phyloP scores from a whole-genome alignment of 257 asterid species.

The Jacaranda mimosifolia region DNA sequence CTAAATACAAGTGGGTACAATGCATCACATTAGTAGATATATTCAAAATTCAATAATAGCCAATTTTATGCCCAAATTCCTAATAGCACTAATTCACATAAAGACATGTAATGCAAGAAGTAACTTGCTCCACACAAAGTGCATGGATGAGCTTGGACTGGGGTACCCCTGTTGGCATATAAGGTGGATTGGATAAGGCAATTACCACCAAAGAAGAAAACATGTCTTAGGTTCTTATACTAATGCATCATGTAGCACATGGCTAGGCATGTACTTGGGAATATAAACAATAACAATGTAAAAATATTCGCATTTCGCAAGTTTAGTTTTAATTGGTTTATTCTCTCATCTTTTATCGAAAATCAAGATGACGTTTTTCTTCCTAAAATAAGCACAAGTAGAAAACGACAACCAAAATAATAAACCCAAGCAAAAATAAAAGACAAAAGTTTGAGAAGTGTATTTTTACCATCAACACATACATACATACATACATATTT shows the following conservation, averaged over 20 bases:
- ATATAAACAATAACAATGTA: neutral
- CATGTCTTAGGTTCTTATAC: constrained; percentile 1
- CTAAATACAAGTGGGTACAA: too few relatives aligned
- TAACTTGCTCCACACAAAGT: constrained; percentile 15
- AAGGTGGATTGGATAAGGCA: constrained; percentile 10
- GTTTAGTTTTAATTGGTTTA: neutral
- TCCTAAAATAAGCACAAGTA: neutral
- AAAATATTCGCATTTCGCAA: neutral
- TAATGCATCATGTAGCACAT: neutral
- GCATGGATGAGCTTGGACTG: neutral
- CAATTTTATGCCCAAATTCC: too few relatives aligned
- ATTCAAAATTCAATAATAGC: too few relatives aligned
- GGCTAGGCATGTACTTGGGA: neutral
- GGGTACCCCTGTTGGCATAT: constrained; percentile 8
- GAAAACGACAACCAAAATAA: neutral
- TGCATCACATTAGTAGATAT: too few relatives aligned
- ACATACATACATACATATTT: too few relatives aligned
- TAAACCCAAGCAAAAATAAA: too few relatives aligned
- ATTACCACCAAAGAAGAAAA: neutral
- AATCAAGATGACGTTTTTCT: neutral
- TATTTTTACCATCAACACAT: too few relatives aligned
- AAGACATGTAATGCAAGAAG: neutral
- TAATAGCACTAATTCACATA: neutral
- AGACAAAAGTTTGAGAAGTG: neutral
- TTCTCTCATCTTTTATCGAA: neutral